Evolutionary conservation across 106 monocot species (phyloP).

Genomic region (Dendrobium huoshanense): DNA sequence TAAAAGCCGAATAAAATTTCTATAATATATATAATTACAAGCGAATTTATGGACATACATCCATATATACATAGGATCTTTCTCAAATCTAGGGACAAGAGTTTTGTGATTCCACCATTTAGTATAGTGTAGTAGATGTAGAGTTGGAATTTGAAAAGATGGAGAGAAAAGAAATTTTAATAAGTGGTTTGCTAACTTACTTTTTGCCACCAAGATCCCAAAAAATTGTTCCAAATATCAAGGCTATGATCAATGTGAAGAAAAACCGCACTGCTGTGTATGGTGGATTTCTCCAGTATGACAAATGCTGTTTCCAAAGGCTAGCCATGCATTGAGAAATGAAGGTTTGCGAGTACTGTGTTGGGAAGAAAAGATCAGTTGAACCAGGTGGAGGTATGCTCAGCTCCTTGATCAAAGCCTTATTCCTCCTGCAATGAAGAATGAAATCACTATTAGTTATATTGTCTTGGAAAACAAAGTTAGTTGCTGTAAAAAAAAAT

Average conservation of each 20-base stretch:
- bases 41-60: no score
- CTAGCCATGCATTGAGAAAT: conserved; percentile 20
- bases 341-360: conserved; percentile 25
- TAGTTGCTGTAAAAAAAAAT: no score
- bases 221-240: conserved; percentile 24
- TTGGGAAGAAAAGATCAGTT: conserved; percentile 27
- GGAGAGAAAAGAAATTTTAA: not conserved
- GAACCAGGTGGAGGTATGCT: conserved; percentile 22
- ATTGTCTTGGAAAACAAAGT: not conserved
- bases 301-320: conserved; percentile 31
- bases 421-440: conserved; percentile 19
- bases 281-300: conserved; percentile 30
- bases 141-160: not conserved
- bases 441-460: not conserved
- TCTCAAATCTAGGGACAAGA: no score
- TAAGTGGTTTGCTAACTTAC: conserved; percentile 4
- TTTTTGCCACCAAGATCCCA: conserved; percentile 23
- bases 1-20: no score
- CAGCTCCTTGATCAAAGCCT: conserved; percentile 21
- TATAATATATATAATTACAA: no score
- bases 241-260: conserved; percentile 13
- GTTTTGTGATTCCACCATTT: no score
- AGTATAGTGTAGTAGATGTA: not conserved
- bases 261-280: conserved; percentile 27
- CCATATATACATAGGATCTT: no score